Evolutionary conservation across 768 basidiomycete species (phyloP), one percentile per base, ranked within the genome.

Genomic region (Kwoniella sp.): DNA sequence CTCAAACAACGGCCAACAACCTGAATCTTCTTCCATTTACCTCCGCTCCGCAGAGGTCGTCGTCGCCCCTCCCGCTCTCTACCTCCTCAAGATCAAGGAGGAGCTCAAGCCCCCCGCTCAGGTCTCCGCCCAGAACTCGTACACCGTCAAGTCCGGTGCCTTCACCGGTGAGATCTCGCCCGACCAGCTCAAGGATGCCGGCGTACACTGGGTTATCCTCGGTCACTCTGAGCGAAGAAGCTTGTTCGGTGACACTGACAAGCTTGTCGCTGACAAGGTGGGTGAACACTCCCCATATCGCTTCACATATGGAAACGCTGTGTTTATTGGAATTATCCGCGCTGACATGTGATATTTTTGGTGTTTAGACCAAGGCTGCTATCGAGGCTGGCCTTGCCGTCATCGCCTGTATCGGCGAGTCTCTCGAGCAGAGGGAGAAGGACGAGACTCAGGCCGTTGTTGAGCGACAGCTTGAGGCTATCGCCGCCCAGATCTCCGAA

Each of bases 111-210:
- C 87, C 25, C 87, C 88, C 46, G 81, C 94, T 78, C 83, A 89
- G 71, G 85, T 98, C 69, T 83, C 92, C 29, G 94, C 94, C 19
- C 94, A 99, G 82, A 98, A 98, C 83, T 86, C 87, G 77, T 90
- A 93, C 83, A 85, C 85, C 79, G 89, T 92, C 81, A 78, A 85
- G 13, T 86, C 86, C 22, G 95, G 95, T 55, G 95, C 95, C 12
- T 99, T 88, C 83, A 98, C 96, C 13, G 96, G 96, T 63, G 96
- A 99, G 82, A 91, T 91, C 83, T 95, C 93, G 74, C 87, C 94
- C 1, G 77, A 83, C 1, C 94, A 97, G 81, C 88, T 98, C 70
- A 85, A 83, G 40, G 92, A 97, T 76, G 88, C 89, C n/a, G 84
- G 83, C 6, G 86, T 98, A 62, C 89, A 89, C 61, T 97, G 90